Evolutionary conservation across 2,329 filamentous ascomycete genomes (phyloP).

Genomic region (Xylariaceae sp.): DNA sequence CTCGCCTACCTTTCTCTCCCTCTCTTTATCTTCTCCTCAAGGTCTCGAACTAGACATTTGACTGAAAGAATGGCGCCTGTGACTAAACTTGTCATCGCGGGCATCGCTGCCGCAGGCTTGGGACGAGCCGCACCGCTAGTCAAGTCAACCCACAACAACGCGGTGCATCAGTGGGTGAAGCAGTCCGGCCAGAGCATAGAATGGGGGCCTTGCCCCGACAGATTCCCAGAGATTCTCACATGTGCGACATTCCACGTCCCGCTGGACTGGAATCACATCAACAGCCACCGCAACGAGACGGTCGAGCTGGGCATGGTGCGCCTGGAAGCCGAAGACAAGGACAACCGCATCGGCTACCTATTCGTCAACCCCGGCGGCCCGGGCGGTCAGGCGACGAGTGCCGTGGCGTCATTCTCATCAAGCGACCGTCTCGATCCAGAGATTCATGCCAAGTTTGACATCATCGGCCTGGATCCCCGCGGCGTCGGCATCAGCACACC

Average conservation of each 20-base stretch:
- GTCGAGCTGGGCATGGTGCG: slow-evolving; percentile 39
- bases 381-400: slow-evolving; percentile 41
- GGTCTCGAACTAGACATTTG: no score
- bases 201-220: slow-evolving; percentile 29
- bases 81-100: slow-evolving; percentile 1
- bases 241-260: slow-evolving; percentile 40
- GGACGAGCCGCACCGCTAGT: slow-evolving; percentile 15
- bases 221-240: slow-evolving; percentile 26
- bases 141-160: not conserved
- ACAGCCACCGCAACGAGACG: slow-evolving; percentile 30
- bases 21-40: no score
- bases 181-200: slow-evolving; percentile 18
- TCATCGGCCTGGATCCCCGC: slow-evolving; percentile 52
- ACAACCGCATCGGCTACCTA: slow-evolving; percentile 44
- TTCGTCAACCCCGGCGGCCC: slow-evolving; percentile 53
- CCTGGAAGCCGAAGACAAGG: slow-evolving; percentile 34
- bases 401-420: slow-evolving; percentile 28
- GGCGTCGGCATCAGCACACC: slow-evolving; percentile 51
- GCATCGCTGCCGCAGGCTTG: slow-evolving; percentile 16
- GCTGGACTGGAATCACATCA: slow-evolving; percentile 35
- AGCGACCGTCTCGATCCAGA: slow-evolving; percentile 31
- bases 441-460: slow-evolving; percentile 46
- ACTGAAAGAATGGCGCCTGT: slow-evolving; percentile 23
- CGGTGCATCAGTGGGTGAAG: slow-evolving; percentile 18
- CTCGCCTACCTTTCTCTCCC: no score